phyloP scores from a whole-genome alignment of 192 early-diverging fungal genomes.

The Bifiguratus adelaidae region DNA sequence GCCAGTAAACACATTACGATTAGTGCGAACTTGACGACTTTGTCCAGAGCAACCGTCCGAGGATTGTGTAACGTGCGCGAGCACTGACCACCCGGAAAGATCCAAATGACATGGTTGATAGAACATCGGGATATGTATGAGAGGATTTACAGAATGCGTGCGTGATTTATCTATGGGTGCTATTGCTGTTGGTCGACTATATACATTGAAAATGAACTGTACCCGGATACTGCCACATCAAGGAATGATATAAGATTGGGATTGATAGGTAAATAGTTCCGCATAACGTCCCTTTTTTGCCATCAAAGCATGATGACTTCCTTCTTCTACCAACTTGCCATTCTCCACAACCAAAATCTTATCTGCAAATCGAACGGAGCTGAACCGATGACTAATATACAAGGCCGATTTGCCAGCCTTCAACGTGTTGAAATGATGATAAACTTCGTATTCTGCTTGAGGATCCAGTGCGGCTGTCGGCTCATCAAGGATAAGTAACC shows the following conservation, averaged over 20 bases:
- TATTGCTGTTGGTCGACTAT: too few species aligned
- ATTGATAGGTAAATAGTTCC: neutral
- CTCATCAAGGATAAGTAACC: conserved; percentile 78
- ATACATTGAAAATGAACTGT: too few species aligned
- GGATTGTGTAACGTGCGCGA: too few species aligned
- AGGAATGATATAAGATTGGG: neutral
- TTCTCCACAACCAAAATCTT: conserved; percentile 1
- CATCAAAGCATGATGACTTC: neutral
- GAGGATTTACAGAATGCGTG: too few species aligned
- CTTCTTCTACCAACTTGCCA: neutral
- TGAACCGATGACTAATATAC: conserved; percentile 83
- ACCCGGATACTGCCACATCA: too few species aligned
- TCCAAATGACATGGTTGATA: too few species aligned
- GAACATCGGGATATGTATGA: too few species aligned
- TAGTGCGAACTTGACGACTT: too few species aligned
- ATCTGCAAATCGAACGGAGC: conserved; percentile 71
- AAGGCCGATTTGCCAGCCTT: conserved; percentile 62
- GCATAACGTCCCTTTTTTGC: neutral
- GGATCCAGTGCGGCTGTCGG: conserved; percentile 78
- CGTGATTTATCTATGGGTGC: too few species aligned
- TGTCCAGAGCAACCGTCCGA: too few species aligned
- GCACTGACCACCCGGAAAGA: too few species aligned
- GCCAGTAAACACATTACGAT: too few species aligned
- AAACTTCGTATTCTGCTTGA: conserved; percentile 67
- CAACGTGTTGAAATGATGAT: conserved; percentile 68